Base-by-base conservation (phyloP, 176 grass and related monocot species). In the Eremochloa ophiuroides region DNA sequence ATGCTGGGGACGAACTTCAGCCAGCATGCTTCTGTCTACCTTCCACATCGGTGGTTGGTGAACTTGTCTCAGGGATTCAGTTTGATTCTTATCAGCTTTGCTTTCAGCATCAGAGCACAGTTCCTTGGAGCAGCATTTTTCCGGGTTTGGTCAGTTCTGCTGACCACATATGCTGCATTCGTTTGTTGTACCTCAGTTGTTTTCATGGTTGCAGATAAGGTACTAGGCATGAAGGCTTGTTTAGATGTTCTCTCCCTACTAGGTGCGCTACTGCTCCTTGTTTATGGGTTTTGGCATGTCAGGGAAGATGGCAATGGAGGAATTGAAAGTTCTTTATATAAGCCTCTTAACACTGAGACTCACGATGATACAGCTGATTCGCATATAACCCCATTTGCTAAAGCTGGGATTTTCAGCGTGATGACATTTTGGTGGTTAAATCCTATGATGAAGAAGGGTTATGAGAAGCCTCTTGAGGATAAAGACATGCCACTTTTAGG, bases 361-460 rank as follows among this genome's bases (percentile, higher is more conserved):
- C 26, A 18, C 8, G 74, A 31, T 4, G 59, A 62, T 15, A 58
- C 4, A 13, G 66, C 77, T 69, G 86, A 91, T 67, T 71, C 81
- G 44, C 28, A 48, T 66, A 79, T 82, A 14, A 86, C 92, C 67
- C 71, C 75, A n/a, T 92, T 95, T 71, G 88, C 90, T 26, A 77
- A 77, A 76, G 92, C 95, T 50, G 86, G 90, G 6, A 74, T 88
- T 75, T 84, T 95, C 61, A 95, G 88, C 61, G 30, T 72, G 43
- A 91, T 98, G 90, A 84, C 92, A 20, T 98, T 98, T 75, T 93
- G 92, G 92, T 98, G 95, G 92, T 37, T 98, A 63, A 98, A 95
- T 41, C 74, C 82, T 65, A 84, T 98, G 83, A 93, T 98, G 88
- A 95, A 89, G 86, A 86, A 79, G 79, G 95, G 95, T 40, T 89